Evolutionary conservation across 768 basidiomycete species (phyloP), one percentile per base, ranked within the genome.

Genomic region (Kockovaella imperatae): DNA sequence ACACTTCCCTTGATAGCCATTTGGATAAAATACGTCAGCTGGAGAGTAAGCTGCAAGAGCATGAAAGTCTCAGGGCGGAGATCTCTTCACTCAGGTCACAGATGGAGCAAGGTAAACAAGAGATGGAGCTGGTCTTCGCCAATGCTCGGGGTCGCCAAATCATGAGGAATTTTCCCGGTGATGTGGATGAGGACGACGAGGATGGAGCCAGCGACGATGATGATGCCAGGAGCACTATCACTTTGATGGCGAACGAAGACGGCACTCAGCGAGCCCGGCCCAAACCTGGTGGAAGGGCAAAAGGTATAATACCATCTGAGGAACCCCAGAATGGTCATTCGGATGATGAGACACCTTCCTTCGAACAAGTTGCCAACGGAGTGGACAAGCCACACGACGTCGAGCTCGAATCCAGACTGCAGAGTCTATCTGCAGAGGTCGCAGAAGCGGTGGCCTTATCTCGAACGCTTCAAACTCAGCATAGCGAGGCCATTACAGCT

Each of bases 21-120:
- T 78, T 87, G 32, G 86, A 89, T 54, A 87, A 82, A 54, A 83
- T 91, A 43, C 80, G 82, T 32, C 62, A 70, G 17, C 75, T 99
- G 31, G 93, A 96, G 62, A 79, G 76, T 25, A 78, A 86, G 53
- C 75, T 93, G 29, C 57, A 77, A 1, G 89, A 95, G 72, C 88
- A 96, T 57, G 89, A 95, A 49, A 74, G 73, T 6, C 79, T 95
- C 63, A 84, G 84, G 69, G 75, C 76, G 24, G 90, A 97, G 59
- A 80, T 97, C 2, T 74, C 78, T 30, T 74, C 76, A 2, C 74
- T 97, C 43, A 76, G 84, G 13, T 82, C 84, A 40, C 65, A 68
- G 49, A 63, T 73, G 53, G 83, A 86, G 53, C 77, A 78, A 48
- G 78, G 79, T 36, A 76, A 80, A 59, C 74, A 76, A 15, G 80